Evolutionary conservation across 2,329 filamentous ascomycete genomes (phyloP).

Genomic region (Ramularia collo-cygni): DNA sequence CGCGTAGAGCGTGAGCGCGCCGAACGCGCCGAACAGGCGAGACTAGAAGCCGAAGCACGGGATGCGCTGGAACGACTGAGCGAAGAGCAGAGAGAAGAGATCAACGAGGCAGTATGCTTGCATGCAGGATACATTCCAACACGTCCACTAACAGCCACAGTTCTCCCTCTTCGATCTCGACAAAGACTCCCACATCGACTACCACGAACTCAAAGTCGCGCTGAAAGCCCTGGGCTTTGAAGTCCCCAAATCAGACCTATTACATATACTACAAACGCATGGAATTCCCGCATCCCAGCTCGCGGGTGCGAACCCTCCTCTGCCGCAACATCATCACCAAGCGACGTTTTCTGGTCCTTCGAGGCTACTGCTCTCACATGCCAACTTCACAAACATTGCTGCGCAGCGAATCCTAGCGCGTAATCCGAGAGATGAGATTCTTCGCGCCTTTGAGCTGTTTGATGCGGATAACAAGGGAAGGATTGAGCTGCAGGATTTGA

Average conservation of each 20-base stretch:
- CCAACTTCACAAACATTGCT: constrained; percentile 65
- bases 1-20: constrained; percentile 36
- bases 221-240: constrained; percentile 94
- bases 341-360: constrained; percentile 38
- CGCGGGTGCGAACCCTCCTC: constrained; percentile 37
- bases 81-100: constrained; percentile 88
- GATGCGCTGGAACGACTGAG: constrained; percentile 53
- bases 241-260: constrained; percentile 76
- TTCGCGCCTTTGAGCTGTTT: constrained; percentile 86
- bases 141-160: constrained; percentile 39
- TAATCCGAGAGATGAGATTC: constrained; percentile 84
- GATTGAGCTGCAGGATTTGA: constrained; percentile 81
- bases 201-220: constrained; percentile 96
- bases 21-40: constrained; percentile 37
- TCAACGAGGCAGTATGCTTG: constrained; percentile 72
- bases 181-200: constrained; percentile 89
- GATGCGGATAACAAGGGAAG: constrained; percentile 87
- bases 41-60: constrained; percentile 38
- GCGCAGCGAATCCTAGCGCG: constrained; percentile 73
- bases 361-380: constrained; percentile 65
- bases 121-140: background rate
- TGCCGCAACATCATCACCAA: constrained; percentile 10
- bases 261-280: constrained; percentile 71
- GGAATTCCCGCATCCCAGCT: constrained; percentile 52
- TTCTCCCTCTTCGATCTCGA: constrained; percentile 96